Evolutionary conservation across 176 grass and related monocot genomes (phyloP), one percentile per base, ranked within the genome.

Genomic region (Ensete glaucum): DNA sequence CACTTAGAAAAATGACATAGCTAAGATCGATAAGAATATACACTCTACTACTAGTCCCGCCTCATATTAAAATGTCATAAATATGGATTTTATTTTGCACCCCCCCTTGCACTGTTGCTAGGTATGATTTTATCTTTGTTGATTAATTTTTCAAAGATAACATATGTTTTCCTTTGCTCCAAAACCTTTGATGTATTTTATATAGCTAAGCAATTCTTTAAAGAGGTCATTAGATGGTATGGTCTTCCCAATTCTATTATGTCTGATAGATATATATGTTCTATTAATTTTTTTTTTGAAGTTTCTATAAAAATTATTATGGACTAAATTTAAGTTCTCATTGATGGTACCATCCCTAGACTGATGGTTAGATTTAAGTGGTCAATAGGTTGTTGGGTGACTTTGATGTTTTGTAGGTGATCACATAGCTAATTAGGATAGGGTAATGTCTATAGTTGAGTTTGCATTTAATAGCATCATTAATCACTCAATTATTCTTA

Each of bases 21-120:
- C 68, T 4, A 12, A 3, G 49, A 8, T 52, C 52, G 12, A 23
- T 49, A 16, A 20, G 8, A 16, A n/a, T 52, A 8, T 52, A 52
- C 11, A 20, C 15, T 50, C 17, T 0, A 20, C 19, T 52, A 14
- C 68, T 34, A 13, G 20, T 21, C 19, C 48, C 48, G 9, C 13
- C 9, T 26, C 15, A 1, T 16, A 26, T 50, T 52, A 43, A 19
- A 13, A 71, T 26, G n/a, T 54, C 19, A 15, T 73, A 1, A 53
- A 9, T 16, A 73, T 73, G 71, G 6, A 73, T 6, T 73, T 54
- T n/a, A n/a, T n/a, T n/a, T n/a, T n/a, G n/a, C n/a, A n/a, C n/a
- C n/a, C n/a, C n/a, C n/a, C n/a, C n/a, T n/a, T n/a, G n/a, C n/a
- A n/a, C n/a, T n/a, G n/a, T n/a, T n/a, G n/a, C n/a, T n/a, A n/a